Percentiles rank a stretch among this genome's conserved stretches.
phyloP scores from a whole-genome alignment of 805 yeast species.

The Wickerhamiella nectarea region DNA sequence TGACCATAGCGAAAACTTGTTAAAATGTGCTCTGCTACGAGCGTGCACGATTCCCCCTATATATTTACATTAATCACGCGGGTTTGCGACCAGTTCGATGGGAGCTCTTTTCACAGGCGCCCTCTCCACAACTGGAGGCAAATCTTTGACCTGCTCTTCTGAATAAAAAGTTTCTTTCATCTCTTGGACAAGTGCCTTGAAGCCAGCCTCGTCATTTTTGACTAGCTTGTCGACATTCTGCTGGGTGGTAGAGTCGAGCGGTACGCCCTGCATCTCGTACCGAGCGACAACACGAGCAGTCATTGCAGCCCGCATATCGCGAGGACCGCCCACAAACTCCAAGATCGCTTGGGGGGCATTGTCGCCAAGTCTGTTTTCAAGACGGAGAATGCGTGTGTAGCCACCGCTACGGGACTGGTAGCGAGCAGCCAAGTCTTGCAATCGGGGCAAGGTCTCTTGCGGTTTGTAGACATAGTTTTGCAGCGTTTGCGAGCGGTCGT shows the following conservation, averaged over 20 bases:
- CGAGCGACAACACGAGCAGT: conserved; percentile 80
- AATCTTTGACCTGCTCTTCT: conserved; percentile 6
- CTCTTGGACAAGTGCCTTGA: conserved; percentile 48
- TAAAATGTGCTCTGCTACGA: too few species aligned
- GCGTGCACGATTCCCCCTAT: too few species aligned
- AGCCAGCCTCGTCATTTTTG: conserved; percentile 40
- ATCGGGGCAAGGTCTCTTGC: conserved; percentile 42
- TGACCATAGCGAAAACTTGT: too few species aligned
- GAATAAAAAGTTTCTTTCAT: conserved; percentile 36
- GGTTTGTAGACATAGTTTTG: conserved; percentile 26
- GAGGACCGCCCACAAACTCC: conserved; percentile 66
- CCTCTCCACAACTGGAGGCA: conserved; percentile 3
- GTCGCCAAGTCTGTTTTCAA: conserved; percentile 82
- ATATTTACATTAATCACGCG: not conserved
- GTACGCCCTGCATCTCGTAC: conserved; percentile 46
- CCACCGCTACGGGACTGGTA: conserved; percentile 59
- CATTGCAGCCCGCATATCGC: conserved; percentile 63
- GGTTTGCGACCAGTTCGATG: conserved; percentile 6
- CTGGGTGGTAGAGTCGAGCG: conserved; percentile 39
- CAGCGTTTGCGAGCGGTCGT: conserved; percentile 12
- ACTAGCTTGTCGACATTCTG: conserved; percentile 43
- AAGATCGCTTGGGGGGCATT: conserved; percentile 79
- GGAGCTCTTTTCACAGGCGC: conserved; percentile 5
- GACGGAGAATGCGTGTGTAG: conserved; percentile 66
- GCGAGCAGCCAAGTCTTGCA: conserved; percentile 53